These are phyloP conservation scores for Globisporangium irregulare DNA, from an alignment of 352 stramenopile genomes.

Conservation along the genomic window DNA sequence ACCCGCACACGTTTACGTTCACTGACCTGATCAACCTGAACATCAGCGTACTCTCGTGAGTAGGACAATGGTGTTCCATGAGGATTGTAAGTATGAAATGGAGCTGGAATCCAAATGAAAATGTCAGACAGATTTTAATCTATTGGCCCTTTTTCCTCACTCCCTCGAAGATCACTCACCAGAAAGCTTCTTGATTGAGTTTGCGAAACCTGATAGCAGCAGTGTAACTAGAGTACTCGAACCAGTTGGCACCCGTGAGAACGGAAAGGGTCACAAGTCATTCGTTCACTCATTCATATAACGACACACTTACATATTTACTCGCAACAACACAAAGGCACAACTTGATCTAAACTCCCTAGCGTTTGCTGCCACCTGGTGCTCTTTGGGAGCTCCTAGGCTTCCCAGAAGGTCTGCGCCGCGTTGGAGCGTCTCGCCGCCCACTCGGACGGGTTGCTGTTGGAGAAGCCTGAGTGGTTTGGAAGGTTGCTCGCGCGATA, in stretches of 20 bases:
- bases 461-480: slow-evolving; percentile 41
- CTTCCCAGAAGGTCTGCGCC: slow-evolving; percentile 9
- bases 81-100: background rate
- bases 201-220: too few relatives aligned
- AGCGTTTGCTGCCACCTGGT: background rate
- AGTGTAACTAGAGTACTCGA: too few relatives aligned
- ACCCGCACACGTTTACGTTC: slow-evolving; percentile 11
- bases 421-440: slow-evolving; percentile 19
- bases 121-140: background rate
- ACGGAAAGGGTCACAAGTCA: too few relatives aligned
- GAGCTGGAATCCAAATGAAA: background rate
- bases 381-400: background rate
- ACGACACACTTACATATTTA: background rate
- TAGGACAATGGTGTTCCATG: background rate
- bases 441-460: slow-evolving; percentile 42
- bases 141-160: too few relatives aligned
- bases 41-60: slow-evolving; percentile 21
- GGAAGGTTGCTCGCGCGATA: slow-evolving; percentile 36
- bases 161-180: too few relatives aligned
- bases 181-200: too few relatives aligned
- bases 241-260: too few relatives aligned
- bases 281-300: too few relatives aligned
- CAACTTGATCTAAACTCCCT: background rate
- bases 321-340: background rate
- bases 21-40: slow-evolving; percentile 4